Conservation (phyloP, 2,329 filamentous ascomycete species). For the Penicillium corylophilum region DNA sequence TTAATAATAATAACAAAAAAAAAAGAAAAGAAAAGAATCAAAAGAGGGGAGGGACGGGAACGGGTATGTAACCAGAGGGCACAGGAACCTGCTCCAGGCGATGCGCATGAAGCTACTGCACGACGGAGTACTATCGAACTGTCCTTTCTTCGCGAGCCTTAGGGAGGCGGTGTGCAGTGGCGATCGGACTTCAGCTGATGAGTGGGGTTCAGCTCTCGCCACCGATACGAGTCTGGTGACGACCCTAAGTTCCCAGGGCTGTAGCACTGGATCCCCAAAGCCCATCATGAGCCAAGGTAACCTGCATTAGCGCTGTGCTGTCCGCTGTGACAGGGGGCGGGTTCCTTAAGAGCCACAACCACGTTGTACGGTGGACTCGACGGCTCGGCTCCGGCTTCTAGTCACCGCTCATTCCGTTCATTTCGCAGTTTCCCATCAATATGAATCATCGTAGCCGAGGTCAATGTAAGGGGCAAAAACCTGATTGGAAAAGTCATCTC, state of each 20-base stretch:
- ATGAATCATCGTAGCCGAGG: background rate
- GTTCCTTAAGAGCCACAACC: slow-evolving; percentile 28
- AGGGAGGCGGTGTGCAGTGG: slow-evolving; percentile 24
- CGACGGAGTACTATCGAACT: slow-evolving; percentile 11
- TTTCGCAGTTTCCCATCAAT: background rate
- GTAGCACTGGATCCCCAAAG: slow-evolving; percentile 34
- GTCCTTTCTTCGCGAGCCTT: background rate
- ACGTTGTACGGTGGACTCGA: slow-evolving; percentile 20
- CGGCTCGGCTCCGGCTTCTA: too few species aligned
- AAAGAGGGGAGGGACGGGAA: background rate
- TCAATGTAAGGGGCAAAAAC: background rate
- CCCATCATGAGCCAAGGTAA: slow-evolving; percentile 33
- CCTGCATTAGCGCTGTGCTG: slow-evolving; percentile 39
- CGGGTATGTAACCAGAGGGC: background rate
- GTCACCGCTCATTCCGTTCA: slow-evolving; percentile 16
- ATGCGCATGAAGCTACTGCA: slow-evolving; percentile 26
- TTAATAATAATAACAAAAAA: too few species aligned
- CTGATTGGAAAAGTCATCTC: background rate
- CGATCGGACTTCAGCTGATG: slow-evolving; percentile 29
- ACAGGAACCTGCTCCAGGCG: slow-evolving; percentile 17
- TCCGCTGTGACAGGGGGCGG: slow-evolving; percentile 29
- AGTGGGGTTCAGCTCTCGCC: slow-evolving; percentile 24
- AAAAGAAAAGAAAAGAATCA: background rate
- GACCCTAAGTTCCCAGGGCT: slow-evolving; percentile 37
- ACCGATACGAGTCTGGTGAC: slow-evolving; percentile 21